Conservation (phyloP, 2,329 filamentous ascomycete species). For the Sporothrix luriei region DNA sequence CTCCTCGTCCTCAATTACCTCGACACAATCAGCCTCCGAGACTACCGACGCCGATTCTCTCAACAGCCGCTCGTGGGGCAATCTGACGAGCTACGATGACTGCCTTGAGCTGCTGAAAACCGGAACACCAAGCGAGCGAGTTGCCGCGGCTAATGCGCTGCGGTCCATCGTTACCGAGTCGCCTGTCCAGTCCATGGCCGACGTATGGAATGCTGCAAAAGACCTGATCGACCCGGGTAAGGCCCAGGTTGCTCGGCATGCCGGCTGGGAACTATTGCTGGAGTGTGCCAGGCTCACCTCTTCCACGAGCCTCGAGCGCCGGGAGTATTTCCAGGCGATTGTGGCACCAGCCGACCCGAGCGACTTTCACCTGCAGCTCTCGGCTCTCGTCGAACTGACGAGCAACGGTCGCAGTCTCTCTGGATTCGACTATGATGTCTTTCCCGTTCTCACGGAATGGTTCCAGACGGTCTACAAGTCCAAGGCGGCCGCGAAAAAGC, state of each 20-base stretch:
- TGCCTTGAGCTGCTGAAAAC: constrained; percentile 58
- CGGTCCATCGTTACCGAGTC: constrained; percentile 61
- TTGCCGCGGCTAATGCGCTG: constrained; percentile 61
- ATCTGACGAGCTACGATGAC: constrained; percentile 57
- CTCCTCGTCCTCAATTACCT: constrained; percentile 41
- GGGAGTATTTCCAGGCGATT: constrained; percentile 66
- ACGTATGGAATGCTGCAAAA: constrained; percentile 68
- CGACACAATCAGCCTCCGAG: constrained; percentile 38
- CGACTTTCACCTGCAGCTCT: constrained; percentile 68
- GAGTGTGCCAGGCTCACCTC: constrained; percentile 65
- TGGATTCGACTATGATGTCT: constrained; percentile 68
- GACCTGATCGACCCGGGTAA: constrained; percentile 64
- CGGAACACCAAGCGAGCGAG: constrained; percentile 56
- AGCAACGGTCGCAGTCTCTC: constrained; percentile 63
- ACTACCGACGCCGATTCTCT: constrained; percentile 50
- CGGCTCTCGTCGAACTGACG: constrained; percentile 63
- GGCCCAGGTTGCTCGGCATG: constrained; percentile 54
- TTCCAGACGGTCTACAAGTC: constrained; percentile 57
- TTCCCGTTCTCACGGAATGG: constrained; percentile 65
- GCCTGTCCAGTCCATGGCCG: constrained; percentile 60
- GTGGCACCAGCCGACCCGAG: constrained; percentile 59
- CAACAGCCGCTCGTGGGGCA: constrained; percentile 45
- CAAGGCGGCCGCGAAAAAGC: constrained; percentile 45
- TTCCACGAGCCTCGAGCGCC: constrained; percentile 67
- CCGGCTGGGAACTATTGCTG: constrained; percentile 67